Conservation (phyloP, 208 protist species). For the Wallacemonas sp. region DNA sequence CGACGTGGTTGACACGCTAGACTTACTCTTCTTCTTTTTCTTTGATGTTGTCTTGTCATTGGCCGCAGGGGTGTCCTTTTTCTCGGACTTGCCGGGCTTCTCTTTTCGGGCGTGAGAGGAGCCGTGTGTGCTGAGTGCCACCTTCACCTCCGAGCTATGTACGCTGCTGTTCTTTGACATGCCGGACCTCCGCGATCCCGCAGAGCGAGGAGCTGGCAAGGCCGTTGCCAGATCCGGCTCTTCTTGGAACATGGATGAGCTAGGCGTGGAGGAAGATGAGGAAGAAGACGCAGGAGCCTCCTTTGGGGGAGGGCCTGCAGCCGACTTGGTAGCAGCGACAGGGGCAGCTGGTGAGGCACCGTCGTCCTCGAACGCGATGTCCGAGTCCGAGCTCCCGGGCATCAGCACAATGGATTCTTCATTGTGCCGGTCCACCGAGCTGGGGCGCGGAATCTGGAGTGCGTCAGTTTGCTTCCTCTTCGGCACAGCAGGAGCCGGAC, state of each 20-base stretch:
- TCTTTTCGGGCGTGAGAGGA: not conserved
- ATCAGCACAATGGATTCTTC: constrained; percentile 7
- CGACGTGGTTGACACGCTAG: not conserved
- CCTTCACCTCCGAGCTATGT: constrained; percentile 10
- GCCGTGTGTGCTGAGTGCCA: constrained; percentile 5
- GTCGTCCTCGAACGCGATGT: constrained; percentile 18
- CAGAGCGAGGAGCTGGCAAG: constrained; percentile 13
- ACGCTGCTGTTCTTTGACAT: constrained; percentile 6
- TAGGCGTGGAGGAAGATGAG: constrained; percentile 9
- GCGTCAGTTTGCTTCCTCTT: constrained; percentile 7
- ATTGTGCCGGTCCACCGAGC: constrained; percentile 4
- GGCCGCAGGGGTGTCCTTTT: not conserved
- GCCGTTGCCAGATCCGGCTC: constrained; percentile 35
- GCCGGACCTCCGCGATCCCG: not conserved
- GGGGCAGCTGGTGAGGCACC: not conserved
- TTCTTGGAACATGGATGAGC: constrained; percentile 25
- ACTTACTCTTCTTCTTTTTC: constrained; percentile 15
- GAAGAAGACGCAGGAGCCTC: not conserved
- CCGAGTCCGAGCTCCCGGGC: constrained; percentile 1
- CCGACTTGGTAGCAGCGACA: not conserved
- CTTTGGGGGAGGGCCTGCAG: too few species aligned
- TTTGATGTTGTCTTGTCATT: constrained; percentile 3
- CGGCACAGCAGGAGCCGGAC: not conserved
- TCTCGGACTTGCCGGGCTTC: not conserved
- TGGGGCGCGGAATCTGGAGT: constrained; percentile 14